A percentile compares a stretch with the other conserved stretches of the same genome.
These are phyloP conservation scores for Parascedosporium putredinis DNA, from an alignment of 2,329 filamentous ascomycete species.

Conservation along the genomic window DNA sequence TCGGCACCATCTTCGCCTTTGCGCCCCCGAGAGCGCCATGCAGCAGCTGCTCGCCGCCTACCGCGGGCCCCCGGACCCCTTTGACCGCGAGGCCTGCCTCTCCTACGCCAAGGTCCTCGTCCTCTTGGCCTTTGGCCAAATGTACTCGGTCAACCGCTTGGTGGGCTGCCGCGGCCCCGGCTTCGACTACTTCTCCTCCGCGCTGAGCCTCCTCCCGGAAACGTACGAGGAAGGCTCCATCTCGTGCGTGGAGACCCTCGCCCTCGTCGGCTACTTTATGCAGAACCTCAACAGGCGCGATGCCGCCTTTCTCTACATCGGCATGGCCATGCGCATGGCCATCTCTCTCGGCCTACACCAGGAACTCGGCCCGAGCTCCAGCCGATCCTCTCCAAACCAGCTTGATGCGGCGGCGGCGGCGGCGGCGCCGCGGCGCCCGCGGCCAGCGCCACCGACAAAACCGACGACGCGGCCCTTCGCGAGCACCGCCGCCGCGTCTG, in stretches of 20 bases:
- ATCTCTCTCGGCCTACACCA: slow-evolving; percentile 46
- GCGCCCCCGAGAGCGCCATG: slow-evolving; percentile 32
- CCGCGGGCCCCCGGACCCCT: slow-evolving; percentile 26
- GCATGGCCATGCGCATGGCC: slow-evolving; percentile 44
- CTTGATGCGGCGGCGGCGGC: too few species aligned
- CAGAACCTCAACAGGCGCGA: slow-evolving; percentile 45
- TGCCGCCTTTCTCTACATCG: slow-evolving; percentile 43
- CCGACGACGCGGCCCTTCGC: slow-evolving; percentile 26
- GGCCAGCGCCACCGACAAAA: too few species aligned
- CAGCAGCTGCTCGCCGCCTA: slow-evolving; percentile 34
- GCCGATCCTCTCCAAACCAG: background rate
- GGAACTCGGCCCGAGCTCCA: slow-evolving; percentile 23
- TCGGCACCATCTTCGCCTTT: slow-evolving; percentile 47
- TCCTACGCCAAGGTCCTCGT: slow-evolving; percentile 40
- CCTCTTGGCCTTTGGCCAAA: slow-evolving; percentile 42
- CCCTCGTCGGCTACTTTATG: slow-evolving; percentile 45
- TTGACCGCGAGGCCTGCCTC: slow-evolving; percentile 35
- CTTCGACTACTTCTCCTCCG: slow-evolving; percentile 43
- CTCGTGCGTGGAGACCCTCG: slow-evolving; percentile 42
- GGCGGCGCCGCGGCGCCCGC: too few species aligned
- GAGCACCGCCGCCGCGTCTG: slow-evolving; percentile 42
- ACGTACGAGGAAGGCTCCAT: slow-evolving; percentile 44
- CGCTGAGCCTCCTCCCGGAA: slow-evolving; percentile 40
- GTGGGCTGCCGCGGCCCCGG: slow-evolving; percentile 40
- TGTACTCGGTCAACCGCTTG: slow-evolving; percentile 49